Evolutionary conservation across 345 rosid species (phyloP).

Genomic region (Erysimum cheiranthoides): DNA sequence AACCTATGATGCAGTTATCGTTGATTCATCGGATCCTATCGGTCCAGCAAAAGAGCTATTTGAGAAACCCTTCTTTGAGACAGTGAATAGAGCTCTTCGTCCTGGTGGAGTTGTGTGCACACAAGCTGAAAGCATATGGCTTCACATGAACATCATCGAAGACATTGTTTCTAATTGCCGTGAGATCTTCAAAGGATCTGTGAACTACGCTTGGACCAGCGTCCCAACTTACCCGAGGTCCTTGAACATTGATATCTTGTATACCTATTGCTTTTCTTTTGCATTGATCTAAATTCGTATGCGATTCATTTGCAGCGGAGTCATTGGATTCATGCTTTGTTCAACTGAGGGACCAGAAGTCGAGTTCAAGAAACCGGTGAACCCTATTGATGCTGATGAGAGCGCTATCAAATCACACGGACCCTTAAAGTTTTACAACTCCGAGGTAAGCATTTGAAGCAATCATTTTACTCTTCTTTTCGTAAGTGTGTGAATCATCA

Average conservation of each 20-base stretch:
- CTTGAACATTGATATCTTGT: not conserved
- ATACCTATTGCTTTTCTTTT: not conserved
- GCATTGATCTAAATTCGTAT: not conserved
- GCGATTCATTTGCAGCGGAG: slow-evolving; percentile 63
- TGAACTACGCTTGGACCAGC: slow-evolving; percentile 96
- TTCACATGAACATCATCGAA: slow-evolving; percentile 97
- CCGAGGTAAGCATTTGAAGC: slow-evolving; percentile 55
- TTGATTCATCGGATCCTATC: slow-evolving; percentile 94
- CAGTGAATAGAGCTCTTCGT: slow-evolving; percentile 88
- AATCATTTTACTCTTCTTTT: not conserved
- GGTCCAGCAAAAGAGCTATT: slow-evolving; percentile 99
- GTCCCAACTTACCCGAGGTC: slow-evolving; percentile 98
- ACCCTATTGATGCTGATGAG: slow-evolving; percentile 60
- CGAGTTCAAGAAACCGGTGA: slow-evolving; percentile 88
- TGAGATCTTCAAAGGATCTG: slow-evolving; percentile 90
- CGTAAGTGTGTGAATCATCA: not conserved
- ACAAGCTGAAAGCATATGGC: slow-evolving; percentile 98
- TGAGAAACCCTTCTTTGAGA: slow-evolving; percentile 89
- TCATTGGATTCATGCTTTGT: slow-evolving; percentile 98
- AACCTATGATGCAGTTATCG: slow-evolving; percentile 91
- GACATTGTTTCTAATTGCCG: slow-evolving; percentile 88
- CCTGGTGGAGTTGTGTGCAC: slow-evolving; percentile 97
- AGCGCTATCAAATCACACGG: slow-evolving; percentile 48
- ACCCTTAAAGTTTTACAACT: slow-evolving; percentile 81
- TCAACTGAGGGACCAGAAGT: slow-evolving; percentile 88